phyloP scores from a whole-genome alignment of 2,329 filamentous ascomycete species.

The Calcarisporium arbuscula region DNA sequence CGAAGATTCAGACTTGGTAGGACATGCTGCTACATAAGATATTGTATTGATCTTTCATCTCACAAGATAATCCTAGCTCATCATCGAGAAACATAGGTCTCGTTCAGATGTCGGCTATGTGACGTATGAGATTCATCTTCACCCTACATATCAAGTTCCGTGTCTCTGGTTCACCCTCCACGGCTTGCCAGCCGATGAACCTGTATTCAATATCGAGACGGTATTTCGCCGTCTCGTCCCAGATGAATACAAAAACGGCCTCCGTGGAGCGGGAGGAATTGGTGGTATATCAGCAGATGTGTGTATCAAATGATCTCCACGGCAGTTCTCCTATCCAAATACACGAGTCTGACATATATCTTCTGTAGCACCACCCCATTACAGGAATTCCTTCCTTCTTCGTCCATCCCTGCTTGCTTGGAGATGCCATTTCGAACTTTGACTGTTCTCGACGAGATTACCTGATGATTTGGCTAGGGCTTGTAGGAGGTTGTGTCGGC shows the following conservation, averaged over 20 bases:
- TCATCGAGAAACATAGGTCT: slow-evolving; percentile 24
- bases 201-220: slow-evolving; percentile 57
- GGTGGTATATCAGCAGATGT: slow-evolving; percentile 74
- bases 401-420: slow-evolving; percentile 86
- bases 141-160: slow-evolving; percentile 67
- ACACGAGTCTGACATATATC: too few species aligned
- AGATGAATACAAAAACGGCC: slow-evolving; percentile 52
- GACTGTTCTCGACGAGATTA: slow-evolving; percentile 61
- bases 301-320: slow-evolving; percentile 38
- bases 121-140: slow-evolving; percentile 68
- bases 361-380: slow-evolving; percentile 69
- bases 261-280: slow-evolving; percentile 53
- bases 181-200: slow-evolving; percentile 47
- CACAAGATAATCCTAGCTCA: slow-evolving; percentile 30
- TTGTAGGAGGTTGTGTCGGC: slow-evolving; percentile 74
- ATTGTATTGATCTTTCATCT: slow-evolving; percentile 6
- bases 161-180: slow-evolving; percentile 70
- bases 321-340: too few species aligned
- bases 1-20: slow-evolving; percentile 47
- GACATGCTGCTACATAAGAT: slow-evolving; percentile 6
- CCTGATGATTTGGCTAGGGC: slow-evolving; percentile 81
- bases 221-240: slow-evolving; percentile 69
- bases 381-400: slow-evolving; percentile 77
- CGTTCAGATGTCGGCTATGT: slow-evolving; percentile 40
- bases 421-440: slow-evolving; percentile 68